Conservation (phyloP, 1,139 yeast genomes). For the Entelexis paramagnoliae region DNA sequence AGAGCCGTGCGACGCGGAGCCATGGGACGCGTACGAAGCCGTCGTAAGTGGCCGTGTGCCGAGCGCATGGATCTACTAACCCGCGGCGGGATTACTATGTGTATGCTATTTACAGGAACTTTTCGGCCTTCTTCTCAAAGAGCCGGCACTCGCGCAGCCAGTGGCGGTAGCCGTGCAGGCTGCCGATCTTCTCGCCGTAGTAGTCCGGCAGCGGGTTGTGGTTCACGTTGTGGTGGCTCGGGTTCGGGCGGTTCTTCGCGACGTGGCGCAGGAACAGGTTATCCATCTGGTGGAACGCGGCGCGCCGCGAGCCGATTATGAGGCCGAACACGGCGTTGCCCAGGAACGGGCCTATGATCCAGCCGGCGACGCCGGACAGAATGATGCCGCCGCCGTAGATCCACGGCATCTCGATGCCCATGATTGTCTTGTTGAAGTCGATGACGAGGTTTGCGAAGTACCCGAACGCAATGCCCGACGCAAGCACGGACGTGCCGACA, state of each 20-base stretch:
- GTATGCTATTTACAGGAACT: constrained; percentile 46
- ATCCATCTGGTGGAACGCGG: constrained; percentile 44
- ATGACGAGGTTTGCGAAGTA: constrained; percentile 70
- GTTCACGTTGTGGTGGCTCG: constrained; percentile 71
- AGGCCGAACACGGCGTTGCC: constrained; percentile 60
- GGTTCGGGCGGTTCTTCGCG: constrained; percentile 75
- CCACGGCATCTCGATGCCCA: constrained; percentile 80
- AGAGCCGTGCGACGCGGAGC: too few relatives aligned
- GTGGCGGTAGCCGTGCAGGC: constrained; percentile 75
- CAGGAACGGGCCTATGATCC: constrained; percentile 68
- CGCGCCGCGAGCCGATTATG: constrained; percentile 35
- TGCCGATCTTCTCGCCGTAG: constrained; percentile 90
- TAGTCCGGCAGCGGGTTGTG: constrained; percentile 96
- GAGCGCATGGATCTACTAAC: background rate
- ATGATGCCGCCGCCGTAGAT: constrained; percentile 43
- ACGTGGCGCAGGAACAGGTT: constrained; percentile 63
- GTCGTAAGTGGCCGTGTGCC: background rate
- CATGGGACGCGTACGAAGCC: constrained; percentile 2
- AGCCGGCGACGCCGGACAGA: constrained; percentile 74
- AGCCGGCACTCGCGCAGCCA: constrained; percentile 96
- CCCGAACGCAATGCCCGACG: constrained; percentile 63
- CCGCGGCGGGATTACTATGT: background rate
- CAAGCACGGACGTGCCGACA: constrained; percentile 52
- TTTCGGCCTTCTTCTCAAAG: constrained; percentile 73
- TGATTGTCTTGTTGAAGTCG: constrained; percentile 68